A percentile compares a stretch with the other conserved stretches of the same genome.
Evolutionary conservation across 495 filamentous ascomycete genomes (phyloP).

Genomic region (Penicillium pulvis): DNA sequence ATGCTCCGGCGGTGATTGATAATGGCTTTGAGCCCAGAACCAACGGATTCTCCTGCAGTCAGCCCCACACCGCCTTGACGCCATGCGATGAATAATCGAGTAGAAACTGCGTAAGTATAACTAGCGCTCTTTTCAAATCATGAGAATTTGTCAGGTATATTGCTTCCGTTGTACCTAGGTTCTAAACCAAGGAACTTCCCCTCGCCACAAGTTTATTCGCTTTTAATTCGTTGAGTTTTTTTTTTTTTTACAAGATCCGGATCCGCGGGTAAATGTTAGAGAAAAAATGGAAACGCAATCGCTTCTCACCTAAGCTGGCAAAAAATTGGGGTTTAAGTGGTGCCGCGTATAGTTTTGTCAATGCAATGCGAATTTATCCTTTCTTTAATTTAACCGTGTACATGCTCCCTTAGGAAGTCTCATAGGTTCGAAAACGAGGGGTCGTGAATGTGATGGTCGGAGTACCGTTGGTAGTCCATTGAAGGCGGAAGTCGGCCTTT

Average conservation of each 20-base stretch:
- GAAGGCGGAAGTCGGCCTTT: neutral
- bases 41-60: neutral
- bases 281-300: neutral
- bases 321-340: neutral
- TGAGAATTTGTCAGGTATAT: too few species aligned
- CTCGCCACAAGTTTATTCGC: too few species aligned
- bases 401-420: too few species aligned
- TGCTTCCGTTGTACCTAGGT: too few species aligned
- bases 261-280: neutral
- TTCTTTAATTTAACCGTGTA: too few species aligned
- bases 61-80: conserved; percentile 1
- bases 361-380: too few species aligned
- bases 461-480: neutral
- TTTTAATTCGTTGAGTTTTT: neutral
- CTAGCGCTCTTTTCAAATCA: too few species aligned
- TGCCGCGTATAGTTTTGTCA: too few species aligned
- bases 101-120: neutral
- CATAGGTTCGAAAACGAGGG: too few species aligned
- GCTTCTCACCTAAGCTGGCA: neutral
- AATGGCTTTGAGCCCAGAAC: neutral
- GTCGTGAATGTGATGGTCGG: too few species aligned
- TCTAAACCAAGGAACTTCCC: too few species aligned
- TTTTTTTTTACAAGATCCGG: neutral
- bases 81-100: neutral
- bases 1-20: conserved; percentile 22